Evolutionary conservation across 2,329 filamentous ascomycete genomes (phyloP), one percentile per base, ranked within the genome.

Genomic region (Pseudogymnoascus sp.): DNA sequence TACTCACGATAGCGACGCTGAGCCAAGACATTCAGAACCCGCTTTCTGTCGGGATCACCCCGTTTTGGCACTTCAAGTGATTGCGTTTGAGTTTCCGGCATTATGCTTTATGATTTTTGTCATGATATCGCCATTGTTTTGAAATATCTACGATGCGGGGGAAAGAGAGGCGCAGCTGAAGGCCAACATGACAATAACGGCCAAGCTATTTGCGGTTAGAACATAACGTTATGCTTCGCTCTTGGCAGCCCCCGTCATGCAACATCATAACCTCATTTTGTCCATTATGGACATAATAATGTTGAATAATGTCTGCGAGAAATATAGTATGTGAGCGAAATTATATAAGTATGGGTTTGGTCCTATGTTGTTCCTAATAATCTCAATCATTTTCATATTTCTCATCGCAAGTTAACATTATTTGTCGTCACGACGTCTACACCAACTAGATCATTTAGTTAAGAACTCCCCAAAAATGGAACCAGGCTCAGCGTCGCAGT

Each of bases 1-100:
- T 23, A 23, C 62, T 63, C 56, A 64, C 63, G 63, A 50, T 64
- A 64, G 61, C 63, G 33, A 19, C 63, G 63, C 46, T 64, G 63
- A 15, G 63, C 63, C 13, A 64, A 40, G 42, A 64, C 60, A 19
- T 64, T 64, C n/a, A 64, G 44, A 23, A 63, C 46, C 46, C 63
- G 63, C 63, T 62, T 46, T 29, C 63, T 61, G 15, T 64, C 63
- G 21, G 63, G 63, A 35, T 56, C 63, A 23, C 42, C 29, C n/a
- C 50, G 50, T 56, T 56, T 56, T 4, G 50, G 50, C 13, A 56
- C 50, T 56, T 33, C 29, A 6, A 33, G n/a, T 33, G 50, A 19
- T 56, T 56, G 50, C 29, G 29, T 7, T 26, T 56, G 46, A 62
- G 42, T 42, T 38, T 60, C 60, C 61, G 62, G 61, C 62, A 64